These are phyloP conservation scores for Pichia norvegensis DNA, from an alignment of 1,139 yeast genomes.

Conservation along the genomic window DNA sequence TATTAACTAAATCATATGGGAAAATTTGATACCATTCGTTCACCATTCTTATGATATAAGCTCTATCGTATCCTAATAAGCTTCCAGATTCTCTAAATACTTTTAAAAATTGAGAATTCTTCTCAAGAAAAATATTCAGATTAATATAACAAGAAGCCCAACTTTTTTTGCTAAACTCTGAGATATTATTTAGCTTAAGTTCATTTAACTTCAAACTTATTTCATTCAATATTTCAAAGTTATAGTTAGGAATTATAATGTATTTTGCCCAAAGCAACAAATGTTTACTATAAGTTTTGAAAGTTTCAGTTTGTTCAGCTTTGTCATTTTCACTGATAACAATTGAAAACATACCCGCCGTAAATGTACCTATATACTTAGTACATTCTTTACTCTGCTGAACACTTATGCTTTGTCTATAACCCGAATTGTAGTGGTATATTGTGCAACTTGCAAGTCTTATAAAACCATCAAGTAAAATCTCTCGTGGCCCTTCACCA, in stretches of 20 bases:
- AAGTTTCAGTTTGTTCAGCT: not conserved
- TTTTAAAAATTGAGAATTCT: constrained; percentile 2
- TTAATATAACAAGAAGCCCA: constrained; percentile 7
- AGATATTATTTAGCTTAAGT: not conserved
- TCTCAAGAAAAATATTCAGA: constrained; percentile 6
- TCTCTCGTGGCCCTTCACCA: constrained; percentile 1
- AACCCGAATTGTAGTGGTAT: constrained; percentile 11
- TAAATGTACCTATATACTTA: constrained; percentile 11
- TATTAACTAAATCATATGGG: constrained; percentile 11
- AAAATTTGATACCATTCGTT: constrained; percentile 14
- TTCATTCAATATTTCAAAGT: not conserved
- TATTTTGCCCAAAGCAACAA: constrained; percentile 3
- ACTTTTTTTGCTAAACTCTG: not conserved
- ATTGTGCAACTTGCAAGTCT: constrained; percentile 5
- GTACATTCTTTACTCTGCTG: constrained; percentile 9
- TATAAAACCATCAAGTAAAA: constrained; percentile 6
- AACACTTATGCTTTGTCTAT: constrained; percentile 2
- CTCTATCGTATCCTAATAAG: constrained; percentile 11
- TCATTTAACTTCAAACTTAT: not conserved
- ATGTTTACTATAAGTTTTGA: constrained; percentile 2
- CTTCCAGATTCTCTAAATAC: not conserved
- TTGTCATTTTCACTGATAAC: constrained; percentile 5
- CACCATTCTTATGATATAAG: constrained; percentile 9
- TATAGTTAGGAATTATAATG: constrained; percentile 3
- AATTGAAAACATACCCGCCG: constrained; percentile 13